Evolutionary conservation across 345 rosid genomes (phyloP).

Genomic region (Eucalyptus globulus): DNA sequence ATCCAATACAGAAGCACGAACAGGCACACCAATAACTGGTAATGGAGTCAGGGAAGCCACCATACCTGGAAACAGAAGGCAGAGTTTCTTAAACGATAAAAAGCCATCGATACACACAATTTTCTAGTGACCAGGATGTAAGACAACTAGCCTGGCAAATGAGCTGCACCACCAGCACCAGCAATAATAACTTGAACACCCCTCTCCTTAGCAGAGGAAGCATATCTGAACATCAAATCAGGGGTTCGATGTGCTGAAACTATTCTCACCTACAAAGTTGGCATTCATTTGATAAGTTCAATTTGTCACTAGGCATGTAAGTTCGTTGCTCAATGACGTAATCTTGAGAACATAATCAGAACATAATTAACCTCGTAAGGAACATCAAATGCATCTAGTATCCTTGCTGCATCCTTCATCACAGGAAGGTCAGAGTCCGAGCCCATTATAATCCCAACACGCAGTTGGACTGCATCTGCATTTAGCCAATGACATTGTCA

Average conservation of each 20-base stretch:
- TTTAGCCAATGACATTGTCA: background rate
- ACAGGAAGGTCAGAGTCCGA: slow-evolving; percentile 96
- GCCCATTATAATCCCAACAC: slow-evolving; percentile 92
- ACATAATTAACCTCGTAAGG: slow-evolving; percentile 48
- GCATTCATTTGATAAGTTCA: background rate
- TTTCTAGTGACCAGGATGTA: background rate
- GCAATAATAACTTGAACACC: slow-evolving; percentile 85
- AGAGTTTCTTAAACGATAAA: background rate
- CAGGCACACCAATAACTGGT: slow-evolving; percentile 91
- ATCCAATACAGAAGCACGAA: slow-evolving; percentile 74
- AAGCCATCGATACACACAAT: background rate
- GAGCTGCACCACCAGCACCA: slow-evolving; percentile 99
- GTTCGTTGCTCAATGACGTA: background rate
- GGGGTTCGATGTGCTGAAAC: slow-evolving; percentile 96
- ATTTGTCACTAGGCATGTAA: background rate
- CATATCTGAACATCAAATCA: slow-evolving; percentile 80
- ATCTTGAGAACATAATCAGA: background rate
- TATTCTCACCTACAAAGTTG: slow-evolving; percentile 48
- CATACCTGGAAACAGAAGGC: slow-evolving; percentile 51
- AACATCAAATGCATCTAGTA: slow-evolving; percentile 56
- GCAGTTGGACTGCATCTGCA: slow-evolving; percentile 57
- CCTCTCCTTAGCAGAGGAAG: slow-evolving; percentile 48
- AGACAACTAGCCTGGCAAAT: slow-evolving; percentile 61
- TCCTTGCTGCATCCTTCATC: slow-evolving; percentile 85
- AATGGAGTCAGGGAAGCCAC: slow-evolving; percentile 89